Conservation (phyloP, 495 filamentous ascomycete species). For the Jackrogersella minutella region DNA sequence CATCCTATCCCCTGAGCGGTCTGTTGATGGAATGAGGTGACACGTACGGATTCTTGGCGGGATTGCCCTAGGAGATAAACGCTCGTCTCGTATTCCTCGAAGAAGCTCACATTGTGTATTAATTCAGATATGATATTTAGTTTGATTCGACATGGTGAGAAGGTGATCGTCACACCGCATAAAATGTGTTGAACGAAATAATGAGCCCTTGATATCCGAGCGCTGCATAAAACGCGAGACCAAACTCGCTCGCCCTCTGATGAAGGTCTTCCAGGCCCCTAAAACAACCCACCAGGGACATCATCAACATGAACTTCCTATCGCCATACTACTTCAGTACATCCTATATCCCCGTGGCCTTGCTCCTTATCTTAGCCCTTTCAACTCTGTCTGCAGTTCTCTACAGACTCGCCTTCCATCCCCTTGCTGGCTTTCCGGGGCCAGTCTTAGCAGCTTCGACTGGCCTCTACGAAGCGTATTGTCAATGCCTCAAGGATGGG, state of each 20-base stretch:
- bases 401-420: conserved; percentile 53
- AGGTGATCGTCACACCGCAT: neutral
- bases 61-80: neutral
- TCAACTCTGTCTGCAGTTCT: conserved; percentile 21
- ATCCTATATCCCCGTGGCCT: neutral
- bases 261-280: neutral
- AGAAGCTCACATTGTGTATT: neutral
- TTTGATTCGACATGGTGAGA: neutral
- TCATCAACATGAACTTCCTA: conserved; percentile 22
- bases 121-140: neutral
- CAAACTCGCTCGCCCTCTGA: neutral
- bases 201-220: neutral
- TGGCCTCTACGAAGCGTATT: conserved; percentile 58
- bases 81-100: neutral
- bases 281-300: neutral
- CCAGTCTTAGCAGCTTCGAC: conserved; percentile 59
- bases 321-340: conserved; percentile 12
- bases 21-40: neutral
- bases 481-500: conserved; percentile 55
- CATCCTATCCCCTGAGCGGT: neutral
- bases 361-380: neutral
- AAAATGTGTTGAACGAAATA: neutral
- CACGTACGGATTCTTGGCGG: neutral
- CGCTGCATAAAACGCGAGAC: neutral
- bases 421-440: conserved; percentile 55